These are phyloP conservation scores for Malassezia globosa DNA, from an alignment of 1,284 basidiomycete species.

Conservation along the genomic window DNA sequence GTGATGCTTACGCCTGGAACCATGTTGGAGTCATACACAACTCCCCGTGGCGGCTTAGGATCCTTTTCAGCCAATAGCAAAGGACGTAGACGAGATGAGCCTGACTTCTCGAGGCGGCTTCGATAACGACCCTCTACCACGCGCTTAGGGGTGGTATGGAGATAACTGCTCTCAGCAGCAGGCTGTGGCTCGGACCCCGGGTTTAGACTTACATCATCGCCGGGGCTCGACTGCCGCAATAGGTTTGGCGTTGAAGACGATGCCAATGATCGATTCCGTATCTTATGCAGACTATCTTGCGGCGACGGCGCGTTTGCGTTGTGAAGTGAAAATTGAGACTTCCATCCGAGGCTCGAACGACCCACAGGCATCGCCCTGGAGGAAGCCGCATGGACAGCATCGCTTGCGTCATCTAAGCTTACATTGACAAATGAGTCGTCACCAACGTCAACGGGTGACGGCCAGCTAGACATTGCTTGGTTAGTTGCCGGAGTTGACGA, in stretches of 20 bases:
- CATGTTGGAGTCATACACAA: slow-evolving; percentile 3
- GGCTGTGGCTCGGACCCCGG: too few relatives aligned
- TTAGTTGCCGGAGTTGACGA: too few relatives aligned
- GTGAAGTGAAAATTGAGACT: background rate
- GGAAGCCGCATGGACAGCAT: background rate
- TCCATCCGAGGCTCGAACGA: background rate
- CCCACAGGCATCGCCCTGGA: background rate
- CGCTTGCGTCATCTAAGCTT: background rate
- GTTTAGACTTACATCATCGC: too few relatives aligned
- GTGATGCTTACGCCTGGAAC: slow-evolving; percentile 13
- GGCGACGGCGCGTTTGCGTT: background rate
- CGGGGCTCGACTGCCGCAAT: too few relatives aligned
- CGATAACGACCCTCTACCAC: slow-evolving; percentile 10
- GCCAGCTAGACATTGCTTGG: too few relatives aligned
- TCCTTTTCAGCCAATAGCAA: background rate
- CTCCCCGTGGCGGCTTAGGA: background rate
- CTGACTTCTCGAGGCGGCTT: slow-evolving; percentile 6
- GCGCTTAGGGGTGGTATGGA: background rate
- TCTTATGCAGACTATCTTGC: background rate
- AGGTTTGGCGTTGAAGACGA: background rate
- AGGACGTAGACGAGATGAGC: background rate
- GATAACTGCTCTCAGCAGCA: too few relatives aligned
- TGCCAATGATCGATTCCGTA: background rate
- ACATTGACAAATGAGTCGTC: background rate
- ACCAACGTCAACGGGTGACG: too few relatives aligned